Base-by-base conservation (phyloP, 805 yeast species). In the Starmerella sp. region DNA sequence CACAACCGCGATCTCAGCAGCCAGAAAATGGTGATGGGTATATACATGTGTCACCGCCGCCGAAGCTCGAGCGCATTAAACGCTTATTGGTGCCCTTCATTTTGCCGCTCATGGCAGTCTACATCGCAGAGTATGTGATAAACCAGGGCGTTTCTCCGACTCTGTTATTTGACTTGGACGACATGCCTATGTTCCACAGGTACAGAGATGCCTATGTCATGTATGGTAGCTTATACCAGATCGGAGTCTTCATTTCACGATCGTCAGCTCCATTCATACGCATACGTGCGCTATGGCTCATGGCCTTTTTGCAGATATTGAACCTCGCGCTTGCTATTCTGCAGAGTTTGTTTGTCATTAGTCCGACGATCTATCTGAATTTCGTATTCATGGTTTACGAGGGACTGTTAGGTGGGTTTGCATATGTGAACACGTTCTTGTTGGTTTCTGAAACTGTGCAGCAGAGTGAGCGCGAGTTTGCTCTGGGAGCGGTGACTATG, bases 131-230 rank as follows among this genome's bases (percentile, higher is more conserved):
- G 65, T 91, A 91, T 65, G 73, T 83, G 28, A 91, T 91, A 57
- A 91, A 91, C 66, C 97, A 91, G 67, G 96, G 96, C 0, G 77
- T 91, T 1, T 77, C 95, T 0, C 97, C 97, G 2, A 90, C 97
- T 0, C 71, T 91, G 45, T 71, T 91, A 7, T 91, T 85, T 64
- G 90, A 91, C 0, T 63, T 88, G 4, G 78, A 80, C 1, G 75
- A 78, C 29, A 75, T 84, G 66, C 95, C 95, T 3, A 57, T 57
- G 60, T 86, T 89, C 63, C 64, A 70, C 2, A 71, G 77, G 17
- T 87, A 78, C 66, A 76, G 97, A 59, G 97, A 91, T 63, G 84
- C 86, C 4, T 91, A 91, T 67, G 97, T 91, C 13, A 81, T 88
- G 0, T 91, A 91, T 65, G 95, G 96, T 7, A 83, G 95, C 4